phyloP scores from a whole-genome alignment of 1,139 yeast species.

The Yarrowia galli region DNA sequence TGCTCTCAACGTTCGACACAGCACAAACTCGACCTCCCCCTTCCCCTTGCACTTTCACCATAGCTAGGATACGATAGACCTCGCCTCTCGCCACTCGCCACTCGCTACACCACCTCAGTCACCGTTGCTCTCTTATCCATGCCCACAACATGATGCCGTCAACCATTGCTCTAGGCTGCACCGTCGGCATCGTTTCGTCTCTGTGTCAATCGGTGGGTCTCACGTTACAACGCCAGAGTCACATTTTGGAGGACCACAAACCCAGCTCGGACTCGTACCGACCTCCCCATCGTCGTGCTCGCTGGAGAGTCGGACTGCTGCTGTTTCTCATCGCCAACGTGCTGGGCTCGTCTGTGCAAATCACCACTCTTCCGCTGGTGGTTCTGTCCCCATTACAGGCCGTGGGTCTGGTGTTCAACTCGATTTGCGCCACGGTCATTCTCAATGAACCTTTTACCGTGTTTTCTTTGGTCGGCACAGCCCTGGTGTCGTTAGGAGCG shows the following conservation, averaged over 20 bases:
- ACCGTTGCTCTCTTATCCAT: too few species aligned
- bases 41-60: too few species aligned
- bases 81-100: too few species aligned
- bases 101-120: too few species aligned
- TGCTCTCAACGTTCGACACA: too few species aligned
- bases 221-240: constrained; percentile 83
- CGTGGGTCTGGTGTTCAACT: constrained; percentile 86
- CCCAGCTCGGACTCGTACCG: constrained; percentile 40
- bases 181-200: constrained; percentile 78
- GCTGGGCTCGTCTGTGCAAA: constrained; percentile 82
- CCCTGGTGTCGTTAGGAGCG: constrained; percentile 76
- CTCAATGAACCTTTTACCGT: constrained; percentile 72
- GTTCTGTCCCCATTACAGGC: constrained; percentile 85
- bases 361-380: constrained; percentile 82
- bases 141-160: constrained; percentile 8
- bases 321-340: constrained; percentile 77
- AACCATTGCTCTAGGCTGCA: constrained; percentile 58
- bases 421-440: constrained; percentile 72
- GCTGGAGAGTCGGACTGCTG: constrained; percentile 79
- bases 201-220: constrained; percentile 85
- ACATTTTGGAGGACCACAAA: constrained; percentile 50
- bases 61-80: too few species aligned
- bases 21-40: neutral
- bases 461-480: constrained; percentile 68
- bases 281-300: constrained; percentile 59